Base-by-base conservation (phyloP, 1,284 basidiomycete species). In the Pholiota adiposa region DNA sequence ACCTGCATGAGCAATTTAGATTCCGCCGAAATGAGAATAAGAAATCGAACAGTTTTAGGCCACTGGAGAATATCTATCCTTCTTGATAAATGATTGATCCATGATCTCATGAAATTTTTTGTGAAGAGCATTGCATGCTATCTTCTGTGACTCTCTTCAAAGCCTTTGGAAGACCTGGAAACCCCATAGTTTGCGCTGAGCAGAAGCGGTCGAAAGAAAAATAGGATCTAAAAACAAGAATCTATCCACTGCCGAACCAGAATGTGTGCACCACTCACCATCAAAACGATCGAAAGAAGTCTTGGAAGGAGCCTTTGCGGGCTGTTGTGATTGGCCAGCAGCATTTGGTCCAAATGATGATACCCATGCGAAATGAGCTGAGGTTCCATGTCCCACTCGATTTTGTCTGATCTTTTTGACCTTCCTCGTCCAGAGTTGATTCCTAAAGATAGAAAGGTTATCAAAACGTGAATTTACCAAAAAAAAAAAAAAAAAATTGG, bases 141-240 rank as follows among this genome's bases (percentile, higher is more conserved):
- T 83, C 74, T 18, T 85, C 76, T 6, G 83, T 80, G 19, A 95
- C 83, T 16, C 88, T 86, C 7, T 86, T 83, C 40, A 98, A 77
- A 0, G 94, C 88, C 63, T 87, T 90, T 90, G 87, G 73, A 98
- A 93, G 19, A 98, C 86, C 71, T 93, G 91, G 79, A 98, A 98
- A 31, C 96, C 96, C 92, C 94, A 97, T 69, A 91, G 95, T 77
- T 98, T 98, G 60, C 94, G 86, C 71, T 97, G 92, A 0, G 92
- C 79, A 0, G 96, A 97, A 1, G 96, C 86, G 12, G 88, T 89
- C 12, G 89, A 79, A 3, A 92, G 87, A 72, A 98, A 98, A 49
- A 98, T 78, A 1, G 92, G 90, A 73, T 98, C 96, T 96, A 53
- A 40, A 69, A 38, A 46, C 41, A 33, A 21, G 52, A n/a, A n/a